Percentiles rank a stretch among this genome's conserved stretches.
These are phyloP conservation scores for Cystobasidiopsis lactophilus DNA, from an alignment of 768 basidiomycete genomes.

Conservation along the genomic window DNA sequence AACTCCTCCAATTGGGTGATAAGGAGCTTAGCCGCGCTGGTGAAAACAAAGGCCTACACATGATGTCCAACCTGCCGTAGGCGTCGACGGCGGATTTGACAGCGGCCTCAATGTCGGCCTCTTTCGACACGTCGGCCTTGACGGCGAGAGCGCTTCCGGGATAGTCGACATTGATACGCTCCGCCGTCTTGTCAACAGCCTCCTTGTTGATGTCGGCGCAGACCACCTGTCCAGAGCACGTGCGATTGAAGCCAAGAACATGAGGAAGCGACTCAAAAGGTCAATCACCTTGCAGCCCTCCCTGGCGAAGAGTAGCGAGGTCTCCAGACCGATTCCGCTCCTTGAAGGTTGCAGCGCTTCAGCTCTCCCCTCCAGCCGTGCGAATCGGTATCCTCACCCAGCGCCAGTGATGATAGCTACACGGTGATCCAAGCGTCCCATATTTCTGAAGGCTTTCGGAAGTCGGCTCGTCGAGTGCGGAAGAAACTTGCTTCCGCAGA, in stretches of 20 bases:
- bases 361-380: neutral
- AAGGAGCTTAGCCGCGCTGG: neutral
- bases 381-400: slow-evolving; percentile 44
- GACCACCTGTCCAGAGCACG: too few relatives aligned
- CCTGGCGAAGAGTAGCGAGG: slow-evolving; percentile 76
- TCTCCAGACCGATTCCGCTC: slow-evolving; percentile 75
- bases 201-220: slow-evolving; percentile 67
- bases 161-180: slow-evolving; percentile 42
- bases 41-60: slow-evolving; percentile 26
- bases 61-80: slow-evolving; percentile 84
- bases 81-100: slow-evolving; percentile 57
- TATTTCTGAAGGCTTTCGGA: too few relatives aligned
- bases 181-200: slow-evolving; percentile 46
- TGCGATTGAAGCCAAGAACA: too few relatives aligned
- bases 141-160: slow-evolving; percentile 32
- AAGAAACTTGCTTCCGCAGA: too few relatives aligned
- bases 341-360: slow-evolving; percentile 4
- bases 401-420: slow-evolving; percentile 69
- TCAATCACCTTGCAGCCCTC: slow-evolving; percentile 77
- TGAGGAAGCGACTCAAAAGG: too few relatives aligned
- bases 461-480: too few relatives aligned
- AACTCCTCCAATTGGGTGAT: too few relatives aligned
- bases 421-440: slow-evolving; percentile 24
- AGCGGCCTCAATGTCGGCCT: slow-evolving; percentile 57
- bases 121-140: slow-evolving; percentile 73